Evolutionary conservation across 2,329 filamentous ascomycete genomes (phyloP), one percentile per base, ranked within the genome.

Genomic region (Leptodontidium sp.): DNA sequence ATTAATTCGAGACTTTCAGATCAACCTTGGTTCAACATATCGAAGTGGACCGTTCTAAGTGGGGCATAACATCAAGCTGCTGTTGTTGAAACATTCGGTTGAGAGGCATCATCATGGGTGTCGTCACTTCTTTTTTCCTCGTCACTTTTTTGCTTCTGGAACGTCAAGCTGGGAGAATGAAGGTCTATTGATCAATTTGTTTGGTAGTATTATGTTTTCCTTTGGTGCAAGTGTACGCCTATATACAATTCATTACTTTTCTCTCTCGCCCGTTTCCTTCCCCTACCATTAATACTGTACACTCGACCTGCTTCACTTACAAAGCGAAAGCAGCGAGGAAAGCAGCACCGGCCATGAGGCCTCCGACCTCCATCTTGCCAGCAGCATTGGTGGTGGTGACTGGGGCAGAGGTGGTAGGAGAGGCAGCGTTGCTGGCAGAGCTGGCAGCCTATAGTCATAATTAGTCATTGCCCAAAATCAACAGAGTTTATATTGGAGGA

Each of bases 281-380:
- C 12, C 24, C 2, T 6, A 11, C 15, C 11, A 35, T 24, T 49
- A 49, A 49, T 35, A 49, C 24, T 32, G 38, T 61, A 47, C 58
- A 47, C 40, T 9, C 45, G 32, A 52, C n/a, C n/a, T 6, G 14
- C 61, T 49, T 40, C 47, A 38, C 38, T 67, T 72, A 76, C 64
- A 75, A 67, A 50, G 67, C 69, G 21, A 75, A 64, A 53, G 73
- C 72, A 45, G 69, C 72, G 38, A 75, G 21, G 14, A 75, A 11
- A 59, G 69, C 73, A 24, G 67, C 72, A 43, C 53, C 73, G 66
- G 53, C 66, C 11, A 72, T 58, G 1, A 67, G 15, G 5, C 40
- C 59, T 45, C 69, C 73, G 7, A 65, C 64, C 38, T 68, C 67
- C 14, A 65, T 55, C 9, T 59, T 38, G n/a, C 49, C 68, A 45